Evolutionary conservation across 148 eudicot genomes (phyloP).

Genomic region (Diospyros kaki): DNA sequence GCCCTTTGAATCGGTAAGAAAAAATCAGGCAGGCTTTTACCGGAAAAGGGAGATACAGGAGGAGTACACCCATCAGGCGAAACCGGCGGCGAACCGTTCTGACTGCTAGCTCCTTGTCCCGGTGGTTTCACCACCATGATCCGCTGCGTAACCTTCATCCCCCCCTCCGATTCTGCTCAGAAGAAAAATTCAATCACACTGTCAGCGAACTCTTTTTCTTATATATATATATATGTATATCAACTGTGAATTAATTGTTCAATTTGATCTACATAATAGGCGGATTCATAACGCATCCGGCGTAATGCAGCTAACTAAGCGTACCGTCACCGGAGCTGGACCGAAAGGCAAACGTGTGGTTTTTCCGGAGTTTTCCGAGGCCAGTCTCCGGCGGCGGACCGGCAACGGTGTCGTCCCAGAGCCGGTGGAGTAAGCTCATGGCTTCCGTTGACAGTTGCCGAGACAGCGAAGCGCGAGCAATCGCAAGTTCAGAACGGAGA

Average conservation of each 20-base stretch:
- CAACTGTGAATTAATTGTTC: not conserved
- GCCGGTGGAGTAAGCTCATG: slow-evolving; percentile 58
- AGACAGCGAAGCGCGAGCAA: not conserved
- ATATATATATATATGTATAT: not conserved
- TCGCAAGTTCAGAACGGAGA: too few relatives aligned
- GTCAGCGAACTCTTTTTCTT: not conserved
- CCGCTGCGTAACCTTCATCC: slow-evolving; percentile 39
- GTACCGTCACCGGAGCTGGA: slow-evolving; percentile 61
- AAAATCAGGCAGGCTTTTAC: slow-evolving; percentile 17
- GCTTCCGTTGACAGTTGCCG: slow-evolving; percentile 7
- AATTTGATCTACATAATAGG: not conserved
- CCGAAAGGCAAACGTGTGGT: slow-evolving; percentile 36
- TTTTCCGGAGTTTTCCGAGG: slow-evolving; percentile 72
- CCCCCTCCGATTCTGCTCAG: slow-evolving; percentile 20
- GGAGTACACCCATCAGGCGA: slow-evolving; percentile 51
- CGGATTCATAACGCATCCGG: not conserved
- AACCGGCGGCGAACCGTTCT: slow-evolving; percentile 36
- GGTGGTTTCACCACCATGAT: slow-evolving; percentile 50
- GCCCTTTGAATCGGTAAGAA: not conserved
- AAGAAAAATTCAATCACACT: slow-evolving; percentile 1
- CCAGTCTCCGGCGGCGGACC: slow-evolving; percentile 79
- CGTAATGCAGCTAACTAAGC: not conserved
- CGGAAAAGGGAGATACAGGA: slow-evolving; percentile 53
- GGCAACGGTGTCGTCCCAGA: slow-evolving; percentile 90
- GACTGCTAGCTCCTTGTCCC: not conserved